A percentile compares a stretch with the other conserved stretches of the same genome.
These are phyloP conservation scores for Cucumis sativus DNA, from an alignment of 306 rosid species.

Conservation along the genomic window DNA sequence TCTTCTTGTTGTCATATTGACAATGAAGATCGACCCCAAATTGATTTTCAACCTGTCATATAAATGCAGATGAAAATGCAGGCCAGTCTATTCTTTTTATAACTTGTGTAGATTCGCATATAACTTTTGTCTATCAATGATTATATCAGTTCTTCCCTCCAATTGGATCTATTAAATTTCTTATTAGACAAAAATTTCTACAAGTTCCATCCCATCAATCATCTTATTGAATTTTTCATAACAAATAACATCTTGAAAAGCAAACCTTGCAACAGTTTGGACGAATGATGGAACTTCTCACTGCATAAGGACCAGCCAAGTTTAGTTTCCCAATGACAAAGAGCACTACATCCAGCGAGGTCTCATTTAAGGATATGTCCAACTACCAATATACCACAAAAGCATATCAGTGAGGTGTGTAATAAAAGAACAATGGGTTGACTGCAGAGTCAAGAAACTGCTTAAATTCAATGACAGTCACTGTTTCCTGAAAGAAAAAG, in stretches of 20 bases:
- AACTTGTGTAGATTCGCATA: background rate
- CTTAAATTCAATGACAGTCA: background rate
- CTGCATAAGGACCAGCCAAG: constrained; percentile 76
- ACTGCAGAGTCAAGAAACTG: background rate
- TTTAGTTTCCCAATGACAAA: constrained; percentile 59
- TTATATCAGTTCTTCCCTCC: background rate
- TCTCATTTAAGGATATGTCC: constrained; percentile 56
- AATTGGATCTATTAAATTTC: background rate
- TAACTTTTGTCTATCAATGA: background rate
- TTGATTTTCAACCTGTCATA: constrained; percentile 68
- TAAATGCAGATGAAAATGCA: background rate
- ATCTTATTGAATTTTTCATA: background rate
- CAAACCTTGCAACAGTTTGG: constrained; percentile 86
- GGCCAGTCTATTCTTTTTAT: background rate
- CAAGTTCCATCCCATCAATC: background rate
- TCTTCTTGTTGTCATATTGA: constrained; percentile 45
- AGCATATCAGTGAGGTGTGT: constrained; percentile 18
- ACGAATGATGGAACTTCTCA: constrained; percentile 48
- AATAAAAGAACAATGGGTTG: constrained; percentile 1
- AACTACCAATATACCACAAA: constrained; percentile 37
- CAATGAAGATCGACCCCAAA: constrained; percentile 62
- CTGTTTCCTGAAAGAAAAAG: constrained; percentile 18
- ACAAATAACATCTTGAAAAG: constrained; percentile 2
- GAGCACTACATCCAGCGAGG: constrained; percentile 75
- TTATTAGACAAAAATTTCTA: background rate